These are phyloP conservation scores for Maudiozyma saulgeensis DNA, from an alignment of 805 yeast species.

Conservation along the genomic window DNA sequence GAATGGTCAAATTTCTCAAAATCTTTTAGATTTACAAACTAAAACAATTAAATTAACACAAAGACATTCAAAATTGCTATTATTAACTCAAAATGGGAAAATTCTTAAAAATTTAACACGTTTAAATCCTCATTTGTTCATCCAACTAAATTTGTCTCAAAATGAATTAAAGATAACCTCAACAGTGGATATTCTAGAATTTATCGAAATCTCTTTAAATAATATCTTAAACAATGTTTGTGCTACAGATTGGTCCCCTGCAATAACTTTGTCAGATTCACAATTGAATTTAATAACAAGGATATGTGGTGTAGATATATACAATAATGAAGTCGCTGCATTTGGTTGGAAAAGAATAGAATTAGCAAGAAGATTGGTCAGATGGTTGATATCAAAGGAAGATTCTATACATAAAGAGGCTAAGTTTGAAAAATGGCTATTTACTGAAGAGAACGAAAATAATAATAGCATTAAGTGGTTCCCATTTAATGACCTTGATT, in stretches of 20 bases:
- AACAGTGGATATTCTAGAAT: slow-evolving; percentile 17
- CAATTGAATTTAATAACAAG: slow-evolving; percentile 3
- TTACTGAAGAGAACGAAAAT: neutral
- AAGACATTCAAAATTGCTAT: slow-evolving; percentile 9
- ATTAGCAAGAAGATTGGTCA: slow-evolving; percentile 17
- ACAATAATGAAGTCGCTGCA: slow-evolving; percentile 14
- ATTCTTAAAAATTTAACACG: slow-evolving; percentile 24
- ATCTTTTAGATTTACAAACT: neutral
- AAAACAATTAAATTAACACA: slow-evolving; percentile 3
- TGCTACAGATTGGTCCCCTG: neutral
- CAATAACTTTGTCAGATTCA: neutral
- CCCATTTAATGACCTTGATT: slow-evolving; percentile 21
- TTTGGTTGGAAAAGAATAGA: slow-evolving; percentile 21
- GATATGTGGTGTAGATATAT: slow-evolving; percentile 6
- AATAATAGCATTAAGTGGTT: slow-evolving; percentile 8
- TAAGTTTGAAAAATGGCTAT: neutral
- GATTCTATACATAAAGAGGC: neutral
- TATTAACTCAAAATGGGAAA: slow-evolving; percentile 27
- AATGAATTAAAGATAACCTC: slow-evolving; percentile 6
- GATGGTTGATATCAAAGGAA: slow-evolving; percentile 15
- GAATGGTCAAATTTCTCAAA: slow-evolving; percentile 9
- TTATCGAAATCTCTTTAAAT: slow-evolving; percentile 23
- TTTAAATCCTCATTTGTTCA: slow-evolving; percentile 11
- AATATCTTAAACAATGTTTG: slow-evolving; percentile 22
- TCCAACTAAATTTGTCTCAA: slow-evolving; percentile 6